A percentile compares a stretch with the other conserved stretches of the same genome.
Conservation (phyloP, 352 stramenopile species). For the Pythium brassicae region DNA sequence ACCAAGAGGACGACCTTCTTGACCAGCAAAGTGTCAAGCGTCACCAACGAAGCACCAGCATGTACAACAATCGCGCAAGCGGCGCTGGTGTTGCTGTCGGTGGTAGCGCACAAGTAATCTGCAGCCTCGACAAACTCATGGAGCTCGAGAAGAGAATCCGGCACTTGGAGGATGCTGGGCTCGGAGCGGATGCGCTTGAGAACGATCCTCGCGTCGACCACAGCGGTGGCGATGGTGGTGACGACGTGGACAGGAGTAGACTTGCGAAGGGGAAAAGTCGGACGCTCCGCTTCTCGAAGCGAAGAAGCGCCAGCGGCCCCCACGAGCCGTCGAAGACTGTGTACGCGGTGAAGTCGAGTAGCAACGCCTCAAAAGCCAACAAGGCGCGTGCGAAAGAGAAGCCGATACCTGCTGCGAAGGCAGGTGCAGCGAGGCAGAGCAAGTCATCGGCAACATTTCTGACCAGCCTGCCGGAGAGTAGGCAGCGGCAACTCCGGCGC, state of each 20-base stretch:
- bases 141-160: conserved; percentile 88
- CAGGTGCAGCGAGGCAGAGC: conserved; percentile 10
- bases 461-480: conserved; percentile 54
- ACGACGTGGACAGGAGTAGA: conserved; percentile 20
- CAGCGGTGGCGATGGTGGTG: conserved; percentile 11
- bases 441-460: conserved; percentile 37
- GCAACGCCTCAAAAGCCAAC: conserved; percentile 7
- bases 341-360: conserved; percentile 45
- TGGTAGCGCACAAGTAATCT: conserved; percentile 49
- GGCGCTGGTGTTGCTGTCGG: conserved; percentile 1
- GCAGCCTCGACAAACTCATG: conserved; percentile 83
- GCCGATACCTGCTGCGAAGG: conserved; percentile 9
- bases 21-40: conserved; percentile 9
- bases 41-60: conserved; percentile 20
- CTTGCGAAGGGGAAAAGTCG: conserved; percentile 17
- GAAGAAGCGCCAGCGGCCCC: conserved; percentile 24
- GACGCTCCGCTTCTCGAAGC: conserved; percentile 51
- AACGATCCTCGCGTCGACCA: conserved; percentile 16
- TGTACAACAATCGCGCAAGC: conserved; percentile 28
- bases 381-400: conserved; percentile 36
- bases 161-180: conserved; percentile 66
- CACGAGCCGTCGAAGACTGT: conserved; percentile 50
- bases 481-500: conserved; percentile 52
- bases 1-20: conserved; percentile 40
- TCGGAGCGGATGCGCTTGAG: conserved; percentile 40